Base-by-base conservation (phyloP, 371 early-diverging fungal species). In the Mucor plumbeus region DNA sequence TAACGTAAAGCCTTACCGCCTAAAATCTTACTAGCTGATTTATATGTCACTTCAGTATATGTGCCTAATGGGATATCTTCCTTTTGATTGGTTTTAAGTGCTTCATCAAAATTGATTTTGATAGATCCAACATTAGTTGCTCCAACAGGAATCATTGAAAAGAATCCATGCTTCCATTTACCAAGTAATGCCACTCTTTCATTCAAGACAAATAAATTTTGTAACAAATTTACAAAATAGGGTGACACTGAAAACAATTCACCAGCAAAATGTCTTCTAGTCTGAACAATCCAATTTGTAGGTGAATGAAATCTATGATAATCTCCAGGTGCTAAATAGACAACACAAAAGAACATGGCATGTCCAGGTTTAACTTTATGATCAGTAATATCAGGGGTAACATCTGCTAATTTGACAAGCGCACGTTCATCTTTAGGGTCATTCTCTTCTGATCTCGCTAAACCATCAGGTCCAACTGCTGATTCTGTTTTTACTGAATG, bases 241-340 rank as follows among this genome's bases (percentile, higher is more conserved):
- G 99, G 98, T 14, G 95, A 94, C 4, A 98, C 99, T 5, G 95
- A 94, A 72, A 92, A 95, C 15, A 99, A 85, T 79, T 98, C 97
- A 57, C 97, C 95, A 11, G 91, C 91, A 82, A 97, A 97, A 74
- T 98, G 98, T 41, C 96, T 81, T 47, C 95, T 77, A 3, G 85
- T 83, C 64, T 93, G 85, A 15, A 96, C 94, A 8, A 89, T 90
- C 97, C 97, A 98, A 75, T 95, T 92, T 4, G 93, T 88, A 36
- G 99, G 99, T 19, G 98, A 95, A 66, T 99, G 99, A 90, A 97
- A 99, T 15, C 97, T 89, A 79, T 99, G 99, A 79, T 99, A 99
- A 73, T 98, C 98, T 1, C 99, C 99, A 3, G 99, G 99, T 0
- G 97, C 96, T 55, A 99, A 80, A 73, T 99, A 99, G 15, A 99